Evolutionary conservation across 176 grass and related monocot genomes (phyloP).

Genomic region (Carex littledalei): DNA sequence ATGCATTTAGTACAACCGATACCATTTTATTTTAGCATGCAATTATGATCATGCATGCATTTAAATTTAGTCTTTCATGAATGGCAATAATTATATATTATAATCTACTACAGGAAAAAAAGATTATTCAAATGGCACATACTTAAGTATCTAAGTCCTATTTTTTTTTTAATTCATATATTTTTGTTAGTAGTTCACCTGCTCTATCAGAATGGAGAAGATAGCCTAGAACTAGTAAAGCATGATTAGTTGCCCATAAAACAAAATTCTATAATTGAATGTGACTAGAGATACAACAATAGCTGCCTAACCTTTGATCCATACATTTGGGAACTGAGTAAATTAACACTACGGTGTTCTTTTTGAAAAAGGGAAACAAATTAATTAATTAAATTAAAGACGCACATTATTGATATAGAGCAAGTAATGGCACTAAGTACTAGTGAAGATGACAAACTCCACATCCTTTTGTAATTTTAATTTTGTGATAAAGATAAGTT

Average conservation of each 20-base stretch:
- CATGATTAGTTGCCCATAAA: neutral
- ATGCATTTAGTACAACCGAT: no score
- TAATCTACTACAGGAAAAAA: no score
- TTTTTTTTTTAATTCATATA: no score
- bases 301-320: conserved; percentile 1
- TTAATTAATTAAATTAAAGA: neutral
- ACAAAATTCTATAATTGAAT: neutral
- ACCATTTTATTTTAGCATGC: no score
- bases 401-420: neutral
- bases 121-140: no score
- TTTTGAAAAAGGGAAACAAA: neutral
- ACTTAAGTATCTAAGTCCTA: no score
- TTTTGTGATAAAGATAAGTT: no score
- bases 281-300: neutral
- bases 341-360: neutral
- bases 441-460: neutral
- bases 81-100: no score
- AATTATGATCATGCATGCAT: no score
- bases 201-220: neutral
- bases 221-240: neutral
- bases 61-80: no score
- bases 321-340: neutral
- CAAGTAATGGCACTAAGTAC: neutral
- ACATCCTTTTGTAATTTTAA: neutral
- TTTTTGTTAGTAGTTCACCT: no score